Percentiles rank a stretch among this genome's conserved stretches.
These are phyloP conservation scores for Suillus alpinus DNA, from an alignment of 768 basidiomycete genomes.

Conservation along the genomic window DNA sequence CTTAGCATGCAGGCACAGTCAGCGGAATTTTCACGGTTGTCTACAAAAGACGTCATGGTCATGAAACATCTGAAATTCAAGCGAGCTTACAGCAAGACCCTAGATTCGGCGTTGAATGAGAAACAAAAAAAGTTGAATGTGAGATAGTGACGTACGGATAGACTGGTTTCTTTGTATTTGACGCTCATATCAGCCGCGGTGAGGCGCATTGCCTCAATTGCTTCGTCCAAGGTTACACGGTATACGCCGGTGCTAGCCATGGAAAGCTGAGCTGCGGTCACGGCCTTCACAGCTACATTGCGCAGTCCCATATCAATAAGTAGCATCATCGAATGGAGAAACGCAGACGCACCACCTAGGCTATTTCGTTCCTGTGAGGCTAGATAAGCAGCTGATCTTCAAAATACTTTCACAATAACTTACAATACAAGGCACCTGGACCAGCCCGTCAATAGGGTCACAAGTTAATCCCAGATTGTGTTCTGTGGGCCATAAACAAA, in stretches of 20 bases:
- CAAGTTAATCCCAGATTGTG: constrained; percentile 90
- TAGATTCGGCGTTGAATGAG: constrained; percentile 18
- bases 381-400: neutral
- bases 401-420: constrained; percentile 26
- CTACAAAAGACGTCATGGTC: constrained; percentile 30
- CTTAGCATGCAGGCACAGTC: constrained; percentile 77
- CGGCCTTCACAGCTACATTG: constrained; percentile 77
- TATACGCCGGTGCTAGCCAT: constrained; percentile 90
- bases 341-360: constrained; percentile 58
- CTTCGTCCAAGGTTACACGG: constrained; percentile 87
- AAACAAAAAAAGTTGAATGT: neutral
- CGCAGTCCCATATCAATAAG: neutral
- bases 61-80: constrained; percentile 1
- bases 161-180: constrained; percentile 94
- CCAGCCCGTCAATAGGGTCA: constrained; percentile 90
- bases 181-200: constrained; percentile 94
- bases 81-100: constrained; percentile 56
- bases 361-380: constrained; percentile 71
- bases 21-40: constrained; percentile 81
- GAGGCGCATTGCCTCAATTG: constrained; percentile 91
- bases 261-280: constrained; percentile 92
- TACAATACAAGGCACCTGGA: constrained; percentile 95
- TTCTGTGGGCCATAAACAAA: constrained; percentile 41
- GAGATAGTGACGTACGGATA: constrained; percentile 57
- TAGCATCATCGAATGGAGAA: neutral